Evolutionary conservation across 2,329 filamentous ascomycete species (phyloP).

Genomic region (Furcasterigmium furcatum): DNA sequence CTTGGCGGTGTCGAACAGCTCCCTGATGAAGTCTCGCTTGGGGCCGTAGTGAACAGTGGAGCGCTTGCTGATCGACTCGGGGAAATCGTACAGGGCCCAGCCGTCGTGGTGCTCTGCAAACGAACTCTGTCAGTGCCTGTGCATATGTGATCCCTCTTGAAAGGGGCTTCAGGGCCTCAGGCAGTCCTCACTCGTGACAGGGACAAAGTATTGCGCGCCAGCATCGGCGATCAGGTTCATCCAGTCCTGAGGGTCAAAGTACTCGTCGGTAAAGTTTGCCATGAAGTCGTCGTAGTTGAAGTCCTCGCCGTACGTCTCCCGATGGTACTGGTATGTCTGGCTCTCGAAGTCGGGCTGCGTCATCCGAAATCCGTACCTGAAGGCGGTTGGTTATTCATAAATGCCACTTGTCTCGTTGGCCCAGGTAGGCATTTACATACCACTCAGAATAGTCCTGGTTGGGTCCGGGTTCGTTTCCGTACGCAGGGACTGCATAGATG

Average conservation of each 20-base stretch:
- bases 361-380: constrained; percentile 42
- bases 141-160: too few relatives aligned
- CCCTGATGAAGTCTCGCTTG: constrained; percentile 27
- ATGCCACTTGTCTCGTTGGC: too few relatives aligned
- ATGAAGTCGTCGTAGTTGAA: constrained; percentile 56
- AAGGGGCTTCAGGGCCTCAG: constrained; percentile 17
- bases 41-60: constrained; percentile 35
- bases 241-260: constrained; percentile 49
- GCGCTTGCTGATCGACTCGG: constrained; percentile 29
- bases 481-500: constrained; percentile 51
- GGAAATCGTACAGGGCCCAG: constrained; percentile 39
- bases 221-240: constrained; percentile 49
- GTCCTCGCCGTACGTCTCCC: constrained; percentile 46
- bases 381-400: too few relatives aligned
- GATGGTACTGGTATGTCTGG: constrained; percentile 39
- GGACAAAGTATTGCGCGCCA: constrained; percentile 46
- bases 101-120: constrained; percentile 43
- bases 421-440: too few relatives aligned
- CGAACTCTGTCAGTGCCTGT: constrained; percentile 6
- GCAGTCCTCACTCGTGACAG: constrained; percentile 24
- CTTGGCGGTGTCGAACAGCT: constrained; percentile 23
- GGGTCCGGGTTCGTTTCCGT: constrained; percentile 39
- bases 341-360: constrained; percentile 29
- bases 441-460: constrained; percentile 40
- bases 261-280: constrained; percentile 45